Conservation (phyloP, 2,329 filamentous ascomycete genomes). For the Penicillium rolfsii region DNA sequence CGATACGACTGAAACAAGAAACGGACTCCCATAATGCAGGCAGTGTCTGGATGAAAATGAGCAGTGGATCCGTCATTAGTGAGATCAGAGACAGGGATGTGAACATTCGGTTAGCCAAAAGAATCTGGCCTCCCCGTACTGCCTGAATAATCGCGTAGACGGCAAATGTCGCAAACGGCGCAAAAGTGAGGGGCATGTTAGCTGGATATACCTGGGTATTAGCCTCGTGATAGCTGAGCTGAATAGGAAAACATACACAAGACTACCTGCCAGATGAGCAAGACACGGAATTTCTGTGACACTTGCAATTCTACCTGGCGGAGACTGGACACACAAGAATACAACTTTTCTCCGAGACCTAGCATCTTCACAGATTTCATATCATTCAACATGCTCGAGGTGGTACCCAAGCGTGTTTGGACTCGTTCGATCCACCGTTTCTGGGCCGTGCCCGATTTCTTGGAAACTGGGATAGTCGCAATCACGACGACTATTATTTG, state of each 20-base stretch:
- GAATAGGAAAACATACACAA: constrained; percentile 14
- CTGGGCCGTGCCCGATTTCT: constrained; percentile 26
- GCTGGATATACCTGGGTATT: neutral
- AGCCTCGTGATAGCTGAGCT: neutral
- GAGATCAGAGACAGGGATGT: constrained; percentile 34
- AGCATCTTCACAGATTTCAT: constrained; percentile 52
- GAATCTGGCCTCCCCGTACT: constrained; percentile 15
- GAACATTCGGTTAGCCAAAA: constrained; percentile 30
- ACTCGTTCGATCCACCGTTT: constrained; percentile 48
- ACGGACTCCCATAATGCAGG: constrained; percentile 43
- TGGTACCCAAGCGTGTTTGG: constrained; percentile 46
- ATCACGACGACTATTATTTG: constrained; percentile 12
- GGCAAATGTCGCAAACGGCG: constrained; percentile 37
- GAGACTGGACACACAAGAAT: constrained; percentile 28
- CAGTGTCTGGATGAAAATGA: constrained; percentile 33
- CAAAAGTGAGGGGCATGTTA: constrained; percentile 26
- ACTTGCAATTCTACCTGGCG: constrained; percentile 22
- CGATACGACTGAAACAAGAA: constrained; percentile 48
- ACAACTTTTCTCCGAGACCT: constrained; percentile 42
- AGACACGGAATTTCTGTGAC: constrained; percentile 21
- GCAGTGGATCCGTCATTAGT: constrained; percentile 30
- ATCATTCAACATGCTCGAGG: constrained; percentile 44
- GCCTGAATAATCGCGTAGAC: constrained; percentile 28
- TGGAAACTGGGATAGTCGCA: constrained; percentile 13
- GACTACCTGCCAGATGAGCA: constrained; percentile 15